Percentiles rank a stretch among this genome's conserved stretches.
These are phyloP conservation scores for Erysimum cheiri DNA, from an alignment of 441 rosid species.

Conservation along the genomic window DNA sequence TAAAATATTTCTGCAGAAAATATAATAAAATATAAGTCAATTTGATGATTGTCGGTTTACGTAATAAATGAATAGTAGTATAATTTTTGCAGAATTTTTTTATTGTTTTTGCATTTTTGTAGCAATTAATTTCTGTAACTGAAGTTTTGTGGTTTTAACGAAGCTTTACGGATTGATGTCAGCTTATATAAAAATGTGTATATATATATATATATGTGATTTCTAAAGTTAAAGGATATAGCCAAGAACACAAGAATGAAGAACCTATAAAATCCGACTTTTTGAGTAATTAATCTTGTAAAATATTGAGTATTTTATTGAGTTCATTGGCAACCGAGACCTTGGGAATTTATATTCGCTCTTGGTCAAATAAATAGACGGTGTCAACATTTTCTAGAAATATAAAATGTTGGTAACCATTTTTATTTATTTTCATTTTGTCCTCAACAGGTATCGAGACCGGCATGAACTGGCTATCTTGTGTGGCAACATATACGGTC, in stretches of 20 bases:
- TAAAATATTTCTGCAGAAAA: constrained; percentile 5
- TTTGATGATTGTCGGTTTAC: constrained; percentile 33
- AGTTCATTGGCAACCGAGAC: constrained; percentile 37
- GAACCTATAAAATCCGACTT: constrained; percentile 7
- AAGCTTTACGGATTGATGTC: constrained; percentile 21
- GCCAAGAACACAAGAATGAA: constrained; percentile 16
- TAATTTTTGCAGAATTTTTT: too few species aligned
- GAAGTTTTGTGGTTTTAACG: constrained; percentile 18
- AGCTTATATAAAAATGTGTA: too few species aligned
- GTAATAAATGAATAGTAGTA: not conserved
- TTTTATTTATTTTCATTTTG: not conserved
- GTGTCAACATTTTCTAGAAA: constrained; percentile 17
- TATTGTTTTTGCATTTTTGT: not conserved
- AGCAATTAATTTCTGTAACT: constrained; percentile 24
- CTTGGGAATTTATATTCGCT: constrained; percentile 32
- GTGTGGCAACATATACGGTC: constrained; percentile 27
- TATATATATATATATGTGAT: not conserved
- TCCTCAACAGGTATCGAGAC: constrained; percentile 44
- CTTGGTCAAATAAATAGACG: constrained; percentile 24
- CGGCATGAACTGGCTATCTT: constrained; percentile 32
- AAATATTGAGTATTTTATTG: constrained; percentile 1
- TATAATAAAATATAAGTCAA: not conserved
- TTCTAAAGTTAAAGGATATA: constrained; percentile 3
- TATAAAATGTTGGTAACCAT: constrained; percentile 16
- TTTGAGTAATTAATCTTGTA: not conserved